Percentiles rank a stretch among this genome's conserved stretches.
Evolutionary conservation across 139 green algal genomes (phyloP).

Genomic region (Tetraselmis chui): DNA sequence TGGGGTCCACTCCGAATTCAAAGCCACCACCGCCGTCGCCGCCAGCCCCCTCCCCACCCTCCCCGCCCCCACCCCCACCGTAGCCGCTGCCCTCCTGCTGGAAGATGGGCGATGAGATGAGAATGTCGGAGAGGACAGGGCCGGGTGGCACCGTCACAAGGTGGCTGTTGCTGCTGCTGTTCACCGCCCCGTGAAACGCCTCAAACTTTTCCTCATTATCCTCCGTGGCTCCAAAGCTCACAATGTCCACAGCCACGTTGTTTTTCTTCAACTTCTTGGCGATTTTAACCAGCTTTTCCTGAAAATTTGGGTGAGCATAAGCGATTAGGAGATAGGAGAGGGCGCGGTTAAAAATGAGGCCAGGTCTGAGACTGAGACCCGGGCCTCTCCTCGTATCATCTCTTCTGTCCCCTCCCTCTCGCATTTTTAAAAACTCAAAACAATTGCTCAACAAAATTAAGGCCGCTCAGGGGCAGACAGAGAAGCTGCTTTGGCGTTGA

Average conservation of each 20-base stretch:
- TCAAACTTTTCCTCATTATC: slow-evolving; percentile 88
- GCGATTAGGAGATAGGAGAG: background rate
- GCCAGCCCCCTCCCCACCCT: slow-evolving; percentile 28
- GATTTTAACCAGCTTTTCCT: slow-evolving; percentile 88
- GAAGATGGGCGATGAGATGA: slow-evolving; percentile 92
- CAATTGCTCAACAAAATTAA: too few species aligned
- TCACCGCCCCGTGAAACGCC: slow-evolving; percentile 86
- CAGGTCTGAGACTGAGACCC: too few species aligned
- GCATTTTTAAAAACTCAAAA: too few species aligned
- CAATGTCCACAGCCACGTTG: slow-evolving; percentile 95
- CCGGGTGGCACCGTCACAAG: slow-evolving; percentile 84
- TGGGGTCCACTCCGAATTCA: slow-evolving; percentile 95
- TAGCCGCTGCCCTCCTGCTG: slow-evolving; percentile 46
- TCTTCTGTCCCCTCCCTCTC: too few species aligned
- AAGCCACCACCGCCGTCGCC: slow-evolving; percentile 52
- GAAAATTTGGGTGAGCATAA: background rate
- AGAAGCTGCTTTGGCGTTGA: too few species aligned
- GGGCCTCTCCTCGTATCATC: too few species aligned
- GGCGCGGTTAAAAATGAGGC: background rate
- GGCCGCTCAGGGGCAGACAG: too few species aligned
- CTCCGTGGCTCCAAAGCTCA: slow-evolving; percentile 75
- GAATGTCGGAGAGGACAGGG: slow-evolving; percentile 81
- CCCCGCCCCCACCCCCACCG: slow-evolving; percentile 28
- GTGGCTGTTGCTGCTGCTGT: slow-evolving; percentile 90
- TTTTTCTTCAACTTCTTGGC: slow-evolving; percentile 99